Percentiles rank a stretch among this genome's conserved stretches.
Conservation (phyloP, 202 grass and related monocot genomes). For the Panicum hallii region DNA sequence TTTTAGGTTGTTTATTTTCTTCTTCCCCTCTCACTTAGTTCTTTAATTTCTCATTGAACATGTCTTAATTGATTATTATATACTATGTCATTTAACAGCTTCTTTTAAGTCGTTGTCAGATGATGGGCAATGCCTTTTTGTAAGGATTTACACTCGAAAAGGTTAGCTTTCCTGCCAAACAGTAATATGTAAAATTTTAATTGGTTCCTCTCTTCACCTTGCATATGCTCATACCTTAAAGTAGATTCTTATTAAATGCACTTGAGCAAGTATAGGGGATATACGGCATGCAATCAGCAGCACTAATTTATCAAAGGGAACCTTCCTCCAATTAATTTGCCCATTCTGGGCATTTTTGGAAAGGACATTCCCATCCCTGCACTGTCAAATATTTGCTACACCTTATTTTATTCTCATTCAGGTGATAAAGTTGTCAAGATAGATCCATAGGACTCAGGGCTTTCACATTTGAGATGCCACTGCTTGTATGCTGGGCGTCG, state of each 20-base stretch:
- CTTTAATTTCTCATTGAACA: constrained; percentile 33
- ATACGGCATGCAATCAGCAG: background rate
- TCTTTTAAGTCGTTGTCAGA: constrained; percentile 71
- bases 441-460: background rate
- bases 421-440: background rate
- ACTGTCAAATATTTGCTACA: background rate
- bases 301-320: background rate
- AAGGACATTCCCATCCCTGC: background rate
- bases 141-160: constrained; percentile 93
- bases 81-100: constrained; percentile 52
- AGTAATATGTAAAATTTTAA: constrained; percentile 42
- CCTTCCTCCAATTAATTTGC: background rate
- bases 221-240: constrained; percentile 7
- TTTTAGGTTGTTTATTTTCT: constrained; percentile 67
- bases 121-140: constrained; percentile 83
- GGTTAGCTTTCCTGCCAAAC: constrained; percentile 52
- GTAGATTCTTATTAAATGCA: background rate
- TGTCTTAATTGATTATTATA: constrained; percentile 11
- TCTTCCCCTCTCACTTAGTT: constrained; percentile 24
- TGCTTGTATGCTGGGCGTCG: background rate
- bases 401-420: constrained; percentile 1
- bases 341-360: background rate
- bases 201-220: constrained; percentile 13
- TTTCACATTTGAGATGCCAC: constrained; percentile 10
- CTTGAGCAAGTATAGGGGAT: background rate